Base-by-base conservation (phyloP, 768 basidiomycete species). In the Epithele typhae region DNA sequence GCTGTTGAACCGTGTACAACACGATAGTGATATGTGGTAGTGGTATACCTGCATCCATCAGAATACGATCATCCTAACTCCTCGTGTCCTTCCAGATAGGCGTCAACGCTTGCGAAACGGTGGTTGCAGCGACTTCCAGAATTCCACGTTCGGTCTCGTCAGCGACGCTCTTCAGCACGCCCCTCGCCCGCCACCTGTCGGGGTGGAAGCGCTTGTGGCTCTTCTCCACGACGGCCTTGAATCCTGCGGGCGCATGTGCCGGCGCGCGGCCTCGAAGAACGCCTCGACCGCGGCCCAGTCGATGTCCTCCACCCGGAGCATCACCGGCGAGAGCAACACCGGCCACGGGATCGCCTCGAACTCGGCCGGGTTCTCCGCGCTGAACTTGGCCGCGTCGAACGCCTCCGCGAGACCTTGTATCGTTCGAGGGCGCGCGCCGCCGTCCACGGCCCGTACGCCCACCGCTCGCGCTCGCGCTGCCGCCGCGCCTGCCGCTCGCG, bases 271-370 rank as follows among this genome's bases (percentile, higher is more conserved):
- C 14, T 63, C 63, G 57, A 90, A 91, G 63, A 92, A 92, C 18
- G 67, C 67, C 58, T 87, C 84, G 39, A 90, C 87, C 0, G 81
- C 69, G 10, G 71, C 63, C 81, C 83, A 88, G 46, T 82, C 80
- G 37, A 91, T 72, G 51, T 87, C 82, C 52, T 84, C 78, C 1
- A 84, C 63, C 5, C 72, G 71, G 48, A 82, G 76, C 19, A 62
- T 57, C 17, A 66, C 60, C 2, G 83, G 83, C 18, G 74, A 64
- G 39, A 70, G 68, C 27, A 91, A 61, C 12, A 83, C 79, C 2
- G 89, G 89, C 88, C 88, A 92, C 0, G 88, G 87, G 24, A 92
- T 70, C 33, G 72, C 73, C 37, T 80, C 75, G 48, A 82, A 79
- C 3, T 71, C 62, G n/a, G 88, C 61, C 3, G 80, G 77, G 12